Evolutionary conservation across 331 rosid genomes (phyloP).

Genomic region (Quercus phellos): DNA sequence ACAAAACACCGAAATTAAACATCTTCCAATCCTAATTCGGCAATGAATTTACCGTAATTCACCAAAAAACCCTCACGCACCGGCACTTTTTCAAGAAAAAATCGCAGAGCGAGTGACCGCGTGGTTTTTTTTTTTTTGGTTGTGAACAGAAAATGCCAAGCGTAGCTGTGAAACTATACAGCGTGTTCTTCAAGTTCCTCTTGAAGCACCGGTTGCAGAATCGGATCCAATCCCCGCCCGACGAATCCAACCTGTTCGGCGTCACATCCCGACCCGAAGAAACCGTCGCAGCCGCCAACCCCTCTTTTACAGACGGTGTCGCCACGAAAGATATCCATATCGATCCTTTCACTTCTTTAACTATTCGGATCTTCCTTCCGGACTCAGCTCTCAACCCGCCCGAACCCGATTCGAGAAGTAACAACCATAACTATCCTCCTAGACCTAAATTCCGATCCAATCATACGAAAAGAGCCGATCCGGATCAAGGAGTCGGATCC

Average conservation of each 20-base stretch:
- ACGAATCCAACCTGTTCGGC: constrained; percentile 51
- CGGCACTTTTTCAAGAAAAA: background rate
- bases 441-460: constrained; percentile 20
- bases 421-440: constrained; percentile 18
- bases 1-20: background rate
- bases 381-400: constrained; percentile 62
- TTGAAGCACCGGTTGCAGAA: constrained; percentile 90
- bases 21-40: background rate
- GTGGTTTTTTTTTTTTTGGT: no score
- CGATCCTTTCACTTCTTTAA: constrained; percentile 60
- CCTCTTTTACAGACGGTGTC: constrained; percentile 63
- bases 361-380: constrained; percentile 76
- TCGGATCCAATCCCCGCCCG: constrained; percentile 60
- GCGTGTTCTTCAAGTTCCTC: constrained; percentile 96
- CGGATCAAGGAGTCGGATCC: constrained; percentile 13
- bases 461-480: constrained; percentile 20
- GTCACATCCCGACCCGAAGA: constrained; percentile 78
- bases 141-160: constrained; percentile 62
- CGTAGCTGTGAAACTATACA: constrained; percentile 89
- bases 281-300: constrained; percentile 50
- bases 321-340: constrained; percentile 85
- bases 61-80: background rate
- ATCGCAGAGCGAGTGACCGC: background rate
- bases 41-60: constrained; percentile 22
- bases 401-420: constrained; percentile 28